Evolutionary conservation across 805 yeast species (phyloP).

Genomic region (Cyberlindnera petersonii): DNA sequence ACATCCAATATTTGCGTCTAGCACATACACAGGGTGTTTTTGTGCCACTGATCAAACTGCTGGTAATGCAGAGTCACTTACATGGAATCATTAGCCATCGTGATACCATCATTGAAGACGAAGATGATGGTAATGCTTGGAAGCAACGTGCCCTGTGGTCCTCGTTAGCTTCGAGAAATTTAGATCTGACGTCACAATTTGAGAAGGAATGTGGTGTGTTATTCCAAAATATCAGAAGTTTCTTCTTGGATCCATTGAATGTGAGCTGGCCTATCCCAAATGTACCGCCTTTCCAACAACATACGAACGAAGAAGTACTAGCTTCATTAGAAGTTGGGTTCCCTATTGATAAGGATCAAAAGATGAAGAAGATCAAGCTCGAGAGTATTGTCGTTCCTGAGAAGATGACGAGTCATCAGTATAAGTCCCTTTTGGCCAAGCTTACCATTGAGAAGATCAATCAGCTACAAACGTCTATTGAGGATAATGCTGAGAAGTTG

Average conservation of each 20-base stretch:
- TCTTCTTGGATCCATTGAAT: conserved; percentile 11
- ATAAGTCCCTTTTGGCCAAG: conserved; percentile 36
- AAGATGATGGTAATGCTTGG: too few relatives aligned
- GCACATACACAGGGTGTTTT: conserved; percentile 14
- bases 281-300: conserved; percentile 16
- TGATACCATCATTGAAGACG: background rate
- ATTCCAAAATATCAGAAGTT: conserved; percentile 8
- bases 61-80: conserved; percentile 43
- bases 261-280: conserved; percentile 9
- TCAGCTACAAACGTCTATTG: conserved; percentile 27
- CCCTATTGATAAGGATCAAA: background rate
- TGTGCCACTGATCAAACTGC: conserved; percentile 44
- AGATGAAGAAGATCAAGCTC: conserved; percentile 13
- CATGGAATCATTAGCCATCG: conserved; percentile 29
- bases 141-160: conserved; percentile 25
- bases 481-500: conserved; percentile 22
- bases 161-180: conserved; percentile 21
- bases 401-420: conserved; percentile 29
- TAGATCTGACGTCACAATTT: conserved; percentile 14
- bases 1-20: conserved; percentile 27
- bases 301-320: conserved; percentile 18
- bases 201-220: conserved; percentile 18
- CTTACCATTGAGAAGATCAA: conserved; percentile 34
- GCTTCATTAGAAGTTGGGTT: conserved; percentile 20
- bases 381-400: conserved; percentile 15